Conservation (phyloP, 192 early-diverging fungal genomes). For the Coemansia sp. region DNA sequence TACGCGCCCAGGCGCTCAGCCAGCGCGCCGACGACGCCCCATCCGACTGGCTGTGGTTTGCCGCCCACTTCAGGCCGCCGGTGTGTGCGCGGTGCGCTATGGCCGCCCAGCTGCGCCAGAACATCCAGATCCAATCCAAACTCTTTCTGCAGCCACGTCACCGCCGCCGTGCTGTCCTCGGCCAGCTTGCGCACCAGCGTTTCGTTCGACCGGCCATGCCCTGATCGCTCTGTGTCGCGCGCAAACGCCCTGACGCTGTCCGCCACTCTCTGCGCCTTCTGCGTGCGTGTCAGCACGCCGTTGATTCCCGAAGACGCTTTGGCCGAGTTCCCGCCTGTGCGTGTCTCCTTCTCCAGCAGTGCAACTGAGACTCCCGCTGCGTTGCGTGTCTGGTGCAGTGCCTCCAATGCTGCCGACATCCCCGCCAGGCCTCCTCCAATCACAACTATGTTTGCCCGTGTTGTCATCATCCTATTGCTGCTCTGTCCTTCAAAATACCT, state of each 20-base stretch:
- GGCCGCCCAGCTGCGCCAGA: conserved; percentile 88
- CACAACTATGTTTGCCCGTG: conserved; percentile 25
- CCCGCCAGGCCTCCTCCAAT: conserved; percentile 45
- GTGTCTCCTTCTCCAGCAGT: conserved; percentile 41
- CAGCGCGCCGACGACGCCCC: conserved; percentile 93
- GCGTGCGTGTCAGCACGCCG: conserved; percentile 86
- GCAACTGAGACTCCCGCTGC: conserved; percentile 15
- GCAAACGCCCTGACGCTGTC: conserved; percentile 86
- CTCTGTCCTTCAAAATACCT: neutral
- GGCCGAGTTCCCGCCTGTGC: conserved; percentile 83
- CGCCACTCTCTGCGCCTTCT: conserved; percentile 64
- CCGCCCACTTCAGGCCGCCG: conserved; percentile 61
- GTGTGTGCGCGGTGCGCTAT: conserved; percentile 92
- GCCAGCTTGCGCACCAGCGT: conserved; percentile 83
- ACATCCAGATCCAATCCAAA: conserved; percentile 87
- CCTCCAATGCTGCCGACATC: conserved; percentile 40
- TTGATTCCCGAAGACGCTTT: conserved; percentile 99
- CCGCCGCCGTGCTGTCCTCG: conserved; percentile 80
- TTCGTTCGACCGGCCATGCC: conserved; percentile 76
- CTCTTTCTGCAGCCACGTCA: conserved; percentile 90
- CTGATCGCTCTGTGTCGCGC: conserved; percentile 84
- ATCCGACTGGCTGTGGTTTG: conserved; percentile 77
- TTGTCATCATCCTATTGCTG: conserved; percentile 12
- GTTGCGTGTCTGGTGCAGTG: conserved; percentile 29
- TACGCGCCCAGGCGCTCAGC: conserved; percentile 79